Conservation (phyloP, 805 yeast species). For the Metschnikowia noctiluminum region DNA sequence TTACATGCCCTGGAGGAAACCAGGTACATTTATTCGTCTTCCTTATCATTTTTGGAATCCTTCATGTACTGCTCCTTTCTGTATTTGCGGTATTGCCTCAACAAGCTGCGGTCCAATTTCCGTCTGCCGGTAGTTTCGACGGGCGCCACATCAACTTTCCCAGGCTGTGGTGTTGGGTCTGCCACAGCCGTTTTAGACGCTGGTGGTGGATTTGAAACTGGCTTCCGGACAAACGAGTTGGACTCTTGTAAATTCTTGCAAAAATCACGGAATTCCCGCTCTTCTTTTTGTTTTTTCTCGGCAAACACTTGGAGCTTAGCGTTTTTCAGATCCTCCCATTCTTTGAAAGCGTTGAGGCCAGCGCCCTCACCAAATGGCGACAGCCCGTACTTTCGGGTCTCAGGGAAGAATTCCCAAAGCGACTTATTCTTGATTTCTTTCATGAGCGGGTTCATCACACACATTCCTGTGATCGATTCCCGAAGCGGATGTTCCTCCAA, state of each 20-base stretch:
- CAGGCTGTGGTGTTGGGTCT: not conserved
- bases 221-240: constrained; percentile 25
- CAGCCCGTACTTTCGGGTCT: constrained; percentile 30
- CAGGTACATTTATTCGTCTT: constrained; percentile 6
- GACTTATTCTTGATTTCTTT: constrained; percentile 37
- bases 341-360: constrained; percentile 28
- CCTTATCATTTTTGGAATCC: constrained; percentile 11
- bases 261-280: constrained; percentile 22
- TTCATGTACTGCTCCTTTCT: constrained; percentile 12
- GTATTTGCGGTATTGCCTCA: constrained; percentile 27
- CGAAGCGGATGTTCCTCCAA: constrained; percentile 38
- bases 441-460: constrained; percentile 32
- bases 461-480: constrained; percentile 38
- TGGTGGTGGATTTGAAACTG: not conserved
- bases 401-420: constrained; percentile 39
- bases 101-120: constrained; percentile 35
- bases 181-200: not conserved
- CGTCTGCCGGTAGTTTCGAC: constrained; percentile 23
- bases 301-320: constrained; percentile 20
- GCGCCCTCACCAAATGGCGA: constrained; percentile 32
- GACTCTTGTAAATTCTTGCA: constrained; percentile 20
- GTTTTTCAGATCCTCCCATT: constrained; percentile 32
- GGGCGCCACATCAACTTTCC: not conserved
- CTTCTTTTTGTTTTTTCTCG: constrained; percentile 17
- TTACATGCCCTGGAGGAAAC: not conserved